Conservation (phyloP, 768 basidiomycete species). For the Pleurotus ostreatus region DNA sequence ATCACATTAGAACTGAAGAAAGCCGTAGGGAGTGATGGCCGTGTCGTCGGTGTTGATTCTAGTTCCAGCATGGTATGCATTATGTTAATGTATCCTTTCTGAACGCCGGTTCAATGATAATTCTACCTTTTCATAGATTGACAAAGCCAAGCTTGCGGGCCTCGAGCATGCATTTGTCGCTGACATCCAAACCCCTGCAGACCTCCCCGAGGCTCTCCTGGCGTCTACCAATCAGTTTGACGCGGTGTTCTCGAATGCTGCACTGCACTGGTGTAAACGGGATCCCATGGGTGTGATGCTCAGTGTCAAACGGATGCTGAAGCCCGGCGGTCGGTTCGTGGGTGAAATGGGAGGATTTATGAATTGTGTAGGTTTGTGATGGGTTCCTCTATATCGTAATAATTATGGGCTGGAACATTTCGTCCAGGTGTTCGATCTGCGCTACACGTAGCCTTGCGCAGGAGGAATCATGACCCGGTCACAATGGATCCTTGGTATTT, state of each 20-base stretch:
- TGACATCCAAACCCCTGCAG: slow-evolving; percentile 48
- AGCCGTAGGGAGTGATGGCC: slow-evolving; percentile 46
- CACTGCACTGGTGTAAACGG: slow-evolving; percentile 82
- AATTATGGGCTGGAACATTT: not conserved
- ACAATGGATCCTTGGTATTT: slow-evolving; percentile 82
- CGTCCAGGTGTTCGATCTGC: slow-evolving; percentile 57
- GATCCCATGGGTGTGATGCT: slow-evolving; percentile 64
- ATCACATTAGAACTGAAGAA: slow-evolving; percentile 56
- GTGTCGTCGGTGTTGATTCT: slow-evolving; percentile 66
- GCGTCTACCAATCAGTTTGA: slow-evolving; percentile 47
- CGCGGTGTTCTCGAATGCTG: slow-evolving; percentile 77
- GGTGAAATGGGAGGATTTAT: slow-evolving; percentile 77
- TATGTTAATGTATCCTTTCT: slow-evolving; percentile 13
- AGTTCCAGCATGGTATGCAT: slow-evolving; percentile 65
- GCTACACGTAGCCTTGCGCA: slow-evolving; percentile 48
- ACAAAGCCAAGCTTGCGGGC: slow-evolving; percentile 44
- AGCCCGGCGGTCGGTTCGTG: slow-evolving; percentile 66
- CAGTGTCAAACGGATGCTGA: slow-evolving; percentile 57
- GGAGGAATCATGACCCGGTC: slow-evolving; percentile 54
- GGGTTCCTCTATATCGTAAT: not conserved
- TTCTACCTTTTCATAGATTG: slow-evolving; percentile 35
- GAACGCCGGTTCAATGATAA: slow-evolving; percentile 1
- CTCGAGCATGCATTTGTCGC: slow-evolving; percentile 42
- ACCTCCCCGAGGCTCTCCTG: slow-evolving; percentile 15
- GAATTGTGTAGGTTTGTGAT: slow-evolving; percentile 59